Percentiles rank a stretch among this genome's conserved stretches.
phyloP scores from a whole-genome alignment of 2,329 filamentous ascomycete genomes.

The Pseudofabraea citricarpa region DNA sequence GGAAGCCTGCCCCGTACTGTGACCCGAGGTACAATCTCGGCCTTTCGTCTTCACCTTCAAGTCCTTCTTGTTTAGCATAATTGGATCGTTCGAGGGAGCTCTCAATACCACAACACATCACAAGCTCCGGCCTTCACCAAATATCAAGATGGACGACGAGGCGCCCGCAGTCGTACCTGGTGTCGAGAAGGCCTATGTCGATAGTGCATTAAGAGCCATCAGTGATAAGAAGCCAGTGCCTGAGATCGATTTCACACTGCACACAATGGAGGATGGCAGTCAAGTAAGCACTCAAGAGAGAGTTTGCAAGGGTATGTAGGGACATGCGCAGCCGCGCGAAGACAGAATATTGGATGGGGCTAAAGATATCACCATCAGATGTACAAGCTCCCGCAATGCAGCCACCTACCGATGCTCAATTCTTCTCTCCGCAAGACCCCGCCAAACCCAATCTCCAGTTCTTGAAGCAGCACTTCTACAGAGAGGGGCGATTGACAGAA shows the following conservation, averaged over 20 bases:
- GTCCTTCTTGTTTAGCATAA: too few species aligned
- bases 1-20: not conserved
- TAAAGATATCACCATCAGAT: conserved; percentile 51
- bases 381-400: conserved; percentile 95
- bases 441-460: conserved; percentile 90
- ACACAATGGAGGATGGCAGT: conserved; percentile 95
- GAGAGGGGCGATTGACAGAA: conserved; percentile 93
- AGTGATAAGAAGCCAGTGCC: conserved; percentile 91
- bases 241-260: conserved; percentile 97
- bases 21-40: not conserved
- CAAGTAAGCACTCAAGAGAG: conserved; percentile 94
- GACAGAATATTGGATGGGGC: conserved; percentile 1
- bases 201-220: conserved; percentile 89
- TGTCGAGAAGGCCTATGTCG: conserved; percentile 50
- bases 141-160: conserved; percentile 22
- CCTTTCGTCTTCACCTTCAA: not conserved
- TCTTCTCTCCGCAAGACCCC: conserved; percentile 81
- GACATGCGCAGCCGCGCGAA: not conserved
- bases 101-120: too few species aligned
- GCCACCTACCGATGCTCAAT: conserved; percentile 89
- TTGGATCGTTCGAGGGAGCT: too few species aligned
- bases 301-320: conserved; percentile 86
- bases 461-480: conserved; percentile 97
- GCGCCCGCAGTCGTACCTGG: conserved; percentile 16
- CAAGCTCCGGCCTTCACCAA: not conserved